Conservation (phyloP, 495 filamentous ascomycete species). For the Lasiosphaeriaceae sp. region DNA sequence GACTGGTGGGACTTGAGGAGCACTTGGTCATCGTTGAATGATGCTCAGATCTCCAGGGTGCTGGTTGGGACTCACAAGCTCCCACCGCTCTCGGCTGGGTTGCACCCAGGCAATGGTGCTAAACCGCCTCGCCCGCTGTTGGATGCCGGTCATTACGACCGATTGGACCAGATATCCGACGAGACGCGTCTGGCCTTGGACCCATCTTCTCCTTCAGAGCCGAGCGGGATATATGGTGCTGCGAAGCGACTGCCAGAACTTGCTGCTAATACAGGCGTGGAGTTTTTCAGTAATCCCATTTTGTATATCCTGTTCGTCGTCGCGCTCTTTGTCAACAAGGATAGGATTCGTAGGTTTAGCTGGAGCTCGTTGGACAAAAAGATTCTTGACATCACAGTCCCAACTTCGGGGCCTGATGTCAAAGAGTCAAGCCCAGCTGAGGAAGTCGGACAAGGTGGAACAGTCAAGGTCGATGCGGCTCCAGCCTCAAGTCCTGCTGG, state of each 20-base stretch:
- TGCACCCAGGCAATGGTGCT: neutral
- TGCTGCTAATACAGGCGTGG: conserved; percentile 33
- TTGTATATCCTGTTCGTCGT: conserved; percentile 33
- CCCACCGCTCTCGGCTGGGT: conserved; percentile 29
- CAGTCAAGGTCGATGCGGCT: neutral
- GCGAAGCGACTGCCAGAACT: conserved; percentile 34
- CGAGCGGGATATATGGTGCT: conserved; percentile 29
- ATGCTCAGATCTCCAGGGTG: conserved; percentile 31
- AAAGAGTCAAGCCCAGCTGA: neutral
- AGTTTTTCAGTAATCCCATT: conserved; percentile 38
- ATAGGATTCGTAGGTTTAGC: conserved; percentile 22
- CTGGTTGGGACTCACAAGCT: conserved; percentile 43
- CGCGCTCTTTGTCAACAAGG: conserved; percentile 31
- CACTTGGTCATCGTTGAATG: conserved; percentile 29
- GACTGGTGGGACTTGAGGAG: conserved; percentile 47
- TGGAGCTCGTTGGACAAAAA: conserved; percentile 2
- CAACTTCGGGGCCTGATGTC: neutral
- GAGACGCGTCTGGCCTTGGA: neutral
- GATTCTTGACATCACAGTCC: neutral
- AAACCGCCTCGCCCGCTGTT: neutral
- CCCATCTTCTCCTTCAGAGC: conserved; percentile 16
- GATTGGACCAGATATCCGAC: neutral
- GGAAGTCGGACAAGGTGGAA: neutral
- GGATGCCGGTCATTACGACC: neutral
- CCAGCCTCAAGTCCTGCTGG: neutral